A percentile compares a stretch with the other conserved stretches of the same genome.
These are phyloP conservation scores for Ustilago tritici DNA, from an alignment of 1,284 basidiomycete species.

Conservation along the genomic window DNA sequence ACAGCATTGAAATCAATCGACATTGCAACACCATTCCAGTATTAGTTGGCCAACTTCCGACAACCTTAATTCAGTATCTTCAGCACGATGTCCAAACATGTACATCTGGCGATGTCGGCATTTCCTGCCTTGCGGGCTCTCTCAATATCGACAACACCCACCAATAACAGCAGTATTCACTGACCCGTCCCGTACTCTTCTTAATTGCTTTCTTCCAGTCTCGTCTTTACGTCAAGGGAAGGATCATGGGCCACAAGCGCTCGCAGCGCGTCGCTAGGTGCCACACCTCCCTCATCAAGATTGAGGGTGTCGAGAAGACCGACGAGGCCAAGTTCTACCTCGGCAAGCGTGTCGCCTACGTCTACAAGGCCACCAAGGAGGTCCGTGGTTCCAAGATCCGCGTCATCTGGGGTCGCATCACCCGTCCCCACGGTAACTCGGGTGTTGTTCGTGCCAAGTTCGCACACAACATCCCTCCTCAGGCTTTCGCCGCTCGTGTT, in stretches of 20 bases:
- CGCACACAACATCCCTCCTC: conserved; percentile 93
- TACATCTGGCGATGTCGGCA: conserved; percentile 1
- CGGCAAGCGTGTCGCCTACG: conserved; percentile 98
- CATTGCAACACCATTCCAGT: background rate
- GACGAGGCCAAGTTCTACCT: conserved; percentile 98
- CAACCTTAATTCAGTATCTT: background rate
- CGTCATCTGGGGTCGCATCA: conserved; percentile 90
- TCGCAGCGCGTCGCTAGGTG: conserved; percentile 95
- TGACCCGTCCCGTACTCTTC: conserved; percentile 7
- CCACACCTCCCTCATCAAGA: conserved; percentile 93
- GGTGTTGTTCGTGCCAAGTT: conserved; percentile 99
- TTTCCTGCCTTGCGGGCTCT: conserved; percentile 20
- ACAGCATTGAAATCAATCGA: background rate
- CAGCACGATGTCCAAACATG: no score
- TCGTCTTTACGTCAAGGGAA: conserved; percentile 94
- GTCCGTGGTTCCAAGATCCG: conserved; percentile 91
- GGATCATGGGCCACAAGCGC: conserved; percentile 97
- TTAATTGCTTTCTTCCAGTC: conserved; percentile 34
- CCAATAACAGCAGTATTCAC: conserved; percentile 1
- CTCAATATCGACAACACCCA: no score
- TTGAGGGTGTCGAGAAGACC: conserved; percentile 93
- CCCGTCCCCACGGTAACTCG: conserved; percentile 76
- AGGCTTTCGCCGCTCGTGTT: conserved; percentile 92
- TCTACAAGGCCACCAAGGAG: conserved; percentile 95
- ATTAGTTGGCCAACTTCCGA: background rate